A percentile compares a stretch with the other conserved stretches of the same genome.
Evolutionary conservation across 2,329 filamentous ascomycete species (phyloP).

Genomic region (Venturia carpophila): DNA sequence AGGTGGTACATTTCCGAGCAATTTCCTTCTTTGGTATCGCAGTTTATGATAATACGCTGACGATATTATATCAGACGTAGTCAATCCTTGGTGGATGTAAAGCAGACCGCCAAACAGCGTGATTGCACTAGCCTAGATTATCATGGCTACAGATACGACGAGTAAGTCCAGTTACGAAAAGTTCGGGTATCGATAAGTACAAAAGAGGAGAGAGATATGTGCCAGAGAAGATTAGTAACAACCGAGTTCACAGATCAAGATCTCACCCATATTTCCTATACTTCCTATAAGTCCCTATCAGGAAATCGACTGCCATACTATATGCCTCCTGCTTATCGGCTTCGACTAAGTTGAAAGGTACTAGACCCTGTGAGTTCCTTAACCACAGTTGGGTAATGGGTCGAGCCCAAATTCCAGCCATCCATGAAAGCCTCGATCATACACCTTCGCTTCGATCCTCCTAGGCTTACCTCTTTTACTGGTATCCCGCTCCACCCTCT

Average conservation of each 20-base stretch:
- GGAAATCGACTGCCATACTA: neutral
- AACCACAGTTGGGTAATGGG: neutral
- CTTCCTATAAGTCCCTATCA: neutral
- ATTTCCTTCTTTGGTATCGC: no score
- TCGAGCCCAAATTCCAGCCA: constrained; percentile 18
- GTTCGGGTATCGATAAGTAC: neutral
- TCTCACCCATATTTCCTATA: neutral
- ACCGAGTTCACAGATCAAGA: neutral
- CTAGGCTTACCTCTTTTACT: constrained; percentile 20
- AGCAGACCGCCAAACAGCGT: no score
- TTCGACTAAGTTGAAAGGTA: neutral
- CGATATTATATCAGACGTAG: no score
- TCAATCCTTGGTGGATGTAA: no score
- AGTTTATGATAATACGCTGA: no score
- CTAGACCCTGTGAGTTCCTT: neutral
- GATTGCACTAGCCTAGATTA: no score
- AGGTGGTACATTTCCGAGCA: no score
- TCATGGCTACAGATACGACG: no score
- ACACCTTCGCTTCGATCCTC: constrained; percentile 13
- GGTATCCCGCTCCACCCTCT: constrained; percentile 29
- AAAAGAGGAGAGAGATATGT: neutral
- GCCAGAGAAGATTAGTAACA: neutral
- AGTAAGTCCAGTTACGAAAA: neutral
- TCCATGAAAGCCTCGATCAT: constrained; percentile 19
- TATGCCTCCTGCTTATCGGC: neutral